Conservation (phyloP, 192 early-diverging fungal genomes). For the Funneliformis geosporum region DNA sequence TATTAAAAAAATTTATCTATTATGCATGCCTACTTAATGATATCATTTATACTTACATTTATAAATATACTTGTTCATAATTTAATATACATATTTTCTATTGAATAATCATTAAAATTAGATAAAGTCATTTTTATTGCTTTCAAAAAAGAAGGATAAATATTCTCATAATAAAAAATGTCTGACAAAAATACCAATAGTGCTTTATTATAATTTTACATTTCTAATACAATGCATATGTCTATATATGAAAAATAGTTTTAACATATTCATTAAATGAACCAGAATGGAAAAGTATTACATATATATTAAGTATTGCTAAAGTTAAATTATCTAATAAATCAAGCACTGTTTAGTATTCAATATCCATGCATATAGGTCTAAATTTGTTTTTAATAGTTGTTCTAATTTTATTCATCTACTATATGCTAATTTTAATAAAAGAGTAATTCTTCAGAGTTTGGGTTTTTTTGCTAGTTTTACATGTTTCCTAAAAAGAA, state of each 20-base stretch:
- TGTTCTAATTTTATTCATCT: not conserved
- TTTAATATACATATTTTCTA: not conserved
- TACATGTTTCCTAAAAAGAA: not conserved
- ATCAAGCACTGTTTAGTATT: not conserved
- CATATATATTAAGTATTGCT: not conserved
- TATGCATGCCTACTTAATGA: not conserved
- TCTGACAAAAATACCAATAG: not conserved
- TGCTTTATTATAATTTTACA: conserved; percentile 8
- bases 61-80: not conserved
- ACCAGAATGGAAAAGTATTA: not conserved
- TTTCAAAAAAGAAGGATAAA: not conserved
- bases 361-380: not conserved
- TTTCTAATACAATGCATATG: not conserved
- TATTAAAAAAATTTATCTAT: not conserved
- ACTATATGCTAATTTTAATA: not conserved
- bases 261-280: not conserved
- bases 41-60: not conserved
- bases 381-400: not conserved
- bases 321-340: not conserved
- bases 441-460: not conserved
- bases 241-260: not conserved
- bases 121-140: not conserved
- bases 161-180: not conserved
- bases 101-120: not conserved
- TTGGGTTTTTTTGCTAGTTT: not conserved